phyloP scores from a whole-genome alignment of 768 basidiomycete species.

The Hericium erinaceus region DNA sequence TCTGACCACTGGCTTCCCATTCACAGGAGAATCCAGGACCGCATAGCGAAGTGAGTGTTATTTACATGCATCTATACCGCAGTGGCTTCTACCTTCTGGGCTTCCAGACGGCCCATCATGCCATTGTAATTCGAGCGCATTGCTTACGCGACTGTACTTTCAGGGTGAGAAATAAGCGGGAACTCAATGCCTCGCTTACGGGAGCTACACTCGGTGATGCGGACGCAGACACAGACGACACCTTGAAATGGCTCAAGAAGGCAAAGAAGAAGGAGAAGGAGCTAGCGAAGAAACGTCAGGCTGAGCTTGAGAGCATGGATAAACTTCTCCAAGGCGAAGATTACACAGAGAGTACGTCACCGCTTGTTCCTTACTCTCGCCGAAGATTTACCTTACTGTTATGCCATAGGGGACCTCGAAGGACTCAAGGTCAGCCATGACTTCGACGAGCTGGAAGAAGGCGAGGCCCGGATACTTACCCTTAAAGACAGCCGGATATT shows the following conservation, averaged over 20 bases:
- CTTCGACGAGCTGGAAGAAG: slow-evolving; percentile 86
- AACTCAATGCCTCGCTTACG: slow-evolving; percentile 86
- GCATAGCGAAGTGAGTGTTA: slow-evolving; percentile 82
- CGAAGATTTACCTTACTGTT: slow-evolving; percentile 1
- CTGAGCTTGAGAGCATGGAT: slow-evolving; percentile 81
- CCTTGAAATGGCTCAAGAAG: slow-evolving; percentile 85
- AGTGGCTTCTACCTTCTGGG: slow-evolving; percentile 23
- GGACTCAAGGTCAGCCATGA: slow-evolving; percentile 96
- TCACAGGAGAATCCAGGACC: slow-evolving; percentile 57
- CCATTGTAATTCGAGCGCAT: slow-evolving; percentile 30
- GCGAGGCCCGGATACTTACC: slow-evolving; percentile 91
- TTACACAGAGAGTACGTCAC: slow-evolving; percentile 77
- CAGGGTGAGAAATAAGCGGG: slow-evolving; percentile 90
- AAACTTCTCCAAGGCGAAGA: slow-evolving; percentile 55
- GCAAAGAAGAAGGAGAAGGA: slow-evolving; percentile 89
- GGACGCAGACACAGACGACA: slow-evolving; percentile 68
- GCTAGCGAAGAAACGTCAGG: slow-evolving; percentile 70
- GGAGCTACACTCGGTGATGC: slow-evolving; percentile 88
- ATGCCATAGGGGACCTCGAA: slow-evolving; percentile 65
- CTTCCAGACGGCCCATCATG: slow-evolving; percentile 18
- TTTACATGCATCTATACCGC: slow-evolving; percentile 9
- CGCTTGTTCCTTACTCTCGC: not conserved
- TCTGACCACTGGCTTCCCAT: slow-evolving; percentile 7
- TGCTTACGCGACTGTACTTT: slow-evolving; percentile 25
- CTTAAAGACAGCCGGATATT: slow-evolving; percentile 94